Base-by-base conservation (phyloP, 1,284 basidiomycete genomes). In the Sanghuangporus weigelae region DNA sequence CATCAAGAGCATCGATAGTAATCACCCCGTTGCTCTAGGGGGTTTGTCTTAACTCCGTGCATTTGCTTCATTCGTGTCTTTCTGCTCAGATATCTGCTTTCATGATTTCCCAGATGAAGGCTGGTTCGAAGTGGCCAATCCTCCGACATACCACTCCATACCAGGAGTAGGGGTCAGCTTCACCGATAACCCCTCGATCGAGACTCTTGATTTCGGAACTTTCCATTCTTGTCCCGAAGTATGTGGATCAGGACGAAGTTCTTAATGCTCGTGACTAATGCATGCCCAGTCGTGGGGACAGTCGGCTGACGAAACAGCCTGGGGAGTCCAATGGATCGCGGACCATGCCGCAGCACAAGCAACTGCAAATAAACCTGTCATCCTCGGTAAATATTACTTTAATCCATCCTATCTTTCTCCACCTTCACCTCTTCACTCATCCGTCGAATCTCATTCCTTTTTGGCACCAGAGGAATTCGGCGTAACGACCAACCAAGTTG, bases 341-440 rank as follows among this genome's bases (percentile, higher is more conserved):
- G 83, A 86, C 71, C 85, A 87, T 68, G 79, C 80, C 5, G 72
- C 81, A 1, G 77, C 80, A 1, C 80, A 82, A 69, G 77, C 75
- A 61, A 71, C 73, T 2, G 75, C 74, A 31, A 80, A 80, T 69
- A 87, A 87, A 73, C 84, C 85, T 10, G 82, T 83, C 6, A 80
- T 86, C 59, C 61, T 68, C 53, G 63, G 60, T 63, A 50, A 54
- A 56, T 61, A 23, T n/a, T n/a, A n/a, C n/a, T n/a, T n/a, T n/a
- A n/a, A n/a, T n/a, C n/a, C n/a, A n/a, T n/a, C n/a, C n/a, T n/a
- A n/a, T n/a, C n/a, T n/a, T n/a, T n/a, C n/a, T n/a, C n/a, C 23
- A 12, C 50, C 7, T 19, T 23, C 2, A 12, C 50, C 12, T 31
- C 19, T 0, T 2, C 12, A 11, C 19, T 16, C n/a, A 14, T 59